A percentile compares a stretch with the other conserved stretches of the same genome.
Conservation (phyloP, 805 yeast genomes). For the Candida endomychidarum region DNA sequence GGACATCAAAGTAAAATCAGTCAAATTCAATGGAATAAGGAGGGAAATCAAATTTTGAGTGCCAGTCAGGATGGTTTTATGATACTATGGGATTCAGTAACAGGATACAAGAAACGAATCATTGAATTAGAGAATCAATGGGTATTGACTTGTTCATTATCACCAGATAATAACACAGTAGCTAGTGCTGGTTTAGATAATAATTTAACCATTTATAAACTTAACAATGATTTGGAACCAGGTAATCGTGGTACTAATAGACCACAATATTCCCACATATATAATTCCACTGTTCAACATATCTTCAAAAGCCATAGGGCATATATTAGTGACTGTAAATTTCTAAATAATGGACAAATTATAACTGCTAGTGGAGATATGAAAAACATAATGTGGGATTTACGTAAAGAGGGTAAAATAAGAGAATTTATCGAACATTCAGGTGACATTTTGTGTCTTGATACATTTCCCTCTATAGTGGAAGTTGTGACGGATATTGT, state of each 20-base stretch:
- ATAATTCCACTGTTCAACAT: slow-evolving; percentile 37
- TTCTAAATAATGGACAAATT: slow-evolving; percentile 54
- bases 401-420: slow-evolving; percentile 53
- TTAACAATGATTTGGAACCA: slow-evolving; percentile 12
- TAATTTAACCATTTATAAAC: slow-evolving; percentile 66
- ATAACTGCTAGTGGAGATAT: slow-evolving; percentile 81
- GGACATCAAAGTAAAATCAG: slow-evolving; percentile 78
- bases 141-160: slow-evolving; percentile 72
- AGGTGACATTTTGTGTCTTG: slow-evolving; percentile 65
- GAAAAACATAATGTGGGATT: slow-evolving; percentile 80
- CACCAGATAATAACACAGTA: slow-evolving; percentile 62
- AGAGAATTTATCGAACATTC: slow-evolving; percentile 63
- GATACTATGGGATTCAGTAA: slow-evolving; percentile 77
- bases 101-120: slow-evolving; percentile 70
- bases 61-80: slow-evolving; percentile 87
- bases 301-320: slow-evolving; percentile 80
- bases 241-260: neutral
- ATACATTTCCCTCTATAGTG: slow-evolving; percentile 35
- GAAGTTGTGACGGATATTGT: slow-evolving; percentile 68
- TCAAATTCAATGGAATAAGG: slow-evolving; percentile 65
- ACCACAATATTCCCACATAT: neutral
- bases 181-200: slow-evolving; percentile 87
- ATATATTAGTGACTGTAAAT: slow-evolving; percentile 73
- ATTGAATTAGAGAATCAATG: slow-evolving; percentile 74
- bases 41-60: slow-evolving; percentile 59